Evolutionary conservation across 2,329 filamentous ascomycete species (phyloP).

Genomic region (Cladophialophora carrionii): DNA sequence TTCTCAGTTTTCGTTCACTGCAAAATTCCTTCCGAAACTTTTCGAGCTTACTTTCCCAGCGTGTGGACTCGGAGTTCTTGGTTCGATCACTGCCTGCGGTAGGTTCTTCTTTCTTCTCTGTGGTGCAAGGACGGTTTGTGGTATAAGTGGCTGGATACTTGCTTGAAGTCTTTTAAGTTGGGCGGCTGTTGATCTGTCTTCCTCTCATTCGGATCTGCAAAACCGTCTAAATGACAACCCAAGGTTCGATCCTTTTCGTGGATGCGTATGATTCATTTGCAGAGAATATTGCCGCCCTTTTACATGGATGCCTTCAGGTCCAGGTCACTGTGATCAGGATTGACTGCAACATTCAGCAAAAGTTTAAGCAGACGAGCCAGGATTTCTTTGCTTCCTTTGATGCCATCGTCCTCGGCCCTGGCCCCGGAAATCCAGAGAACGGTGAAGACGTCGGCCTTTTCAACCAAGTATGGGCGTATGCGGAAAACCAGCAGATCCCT

Average conservation of each 20-base stretch:
- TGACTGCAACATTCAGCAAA: slow-evolving; percentile 59
- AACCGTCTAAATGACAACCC: slow-evolving; percentile 16
- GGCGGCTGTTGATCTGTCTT: background rate
- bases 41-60: slow-evolving; percentile 3
- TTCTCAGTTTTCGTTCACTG: background rate
- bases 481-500: slow-evolving; percentile 65
- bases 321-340: slow-evolving; percentile 74
- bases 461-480: slow-evolving; percentile 71
- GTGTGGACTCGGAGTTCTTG: background rate
- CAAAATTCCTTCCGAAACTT: background rate
- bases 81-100: background rate
- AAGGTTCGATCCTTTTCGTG: slow-evolving; percentile 69
- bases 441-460: slow-evolving; percentile 82
- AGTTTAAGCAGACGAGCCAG: slow-evolving; percentile 38
- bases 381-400: slow-evolving; percentile 55
- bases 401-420: slow-evolving; percentile 86
- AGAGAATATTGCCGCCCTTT: slow-evolving; percentile 86
- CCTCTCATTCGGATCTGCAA: background rate
- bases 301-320: slow-evolving; percentile 69
- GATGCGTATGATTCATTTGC: slow-evolving; percentile 98
- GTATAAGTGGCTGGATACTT: background rate
- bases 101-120: slow-evolving; percentile 6
- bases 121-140: background rate
- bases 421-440: slow-evolving; percentile 77
- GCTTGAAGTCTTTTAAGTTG: background rate